Percentiles rank a stretch among this genome's conserved stretches.
Evolutionary conservation across 2,329 filamentous ascomycete species (phyloP).

Genomic region (Calonectria hawksworthii): DNA sequence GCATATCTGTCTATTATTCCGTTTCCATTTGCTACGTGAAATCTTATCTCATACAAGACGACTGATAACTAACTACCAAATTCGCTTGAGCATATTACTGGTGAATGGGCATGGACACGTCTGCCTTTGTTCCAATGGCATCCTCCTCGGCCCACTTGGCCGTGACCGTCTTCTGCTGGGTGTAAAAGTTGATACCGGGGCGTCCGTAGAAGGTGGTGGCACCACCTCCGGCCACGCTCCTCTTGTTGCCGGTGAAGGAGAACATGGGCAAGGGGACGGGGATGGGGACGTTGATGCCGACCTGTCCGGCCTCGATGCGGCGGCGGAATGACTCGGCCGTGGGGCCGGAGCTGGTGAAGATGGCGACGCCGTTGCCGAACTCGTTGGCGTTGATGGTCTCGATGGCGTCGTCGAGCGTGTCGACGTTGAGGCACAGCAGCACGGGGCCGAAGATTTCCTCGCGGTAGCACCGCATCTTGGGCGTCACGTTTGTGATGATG

Average conservation of each 20-base stretch:
- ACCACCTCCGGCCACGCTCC: constrained; percentile 76
- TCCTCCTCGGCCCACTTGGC: constrained; percentile 27
- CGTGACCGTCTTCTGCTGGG: constrained; percentile 81
- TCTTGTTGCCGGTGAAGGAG: constrained; percentile 62
- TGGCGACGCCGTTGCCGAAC: constrained; percentile 53
- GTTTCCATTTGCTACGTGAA: neutral
- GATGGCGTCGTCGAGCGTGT: constrained; percentile 52
- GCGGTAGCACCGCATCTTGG: constrained; percentile 53
- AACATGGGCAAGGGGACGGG: constrained; percentile 46
- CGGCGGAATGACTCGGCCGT: constrained; percentile 50
- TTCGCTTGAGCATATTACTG: neutral
- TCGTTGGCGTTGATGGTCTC: constrained; percentile 48
- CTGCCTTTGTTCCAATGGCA: constrained; percentile 23
- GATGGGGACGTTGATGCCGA: constrained; percentile 45
- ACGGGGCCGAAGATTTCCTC: constrained; percentile 55
- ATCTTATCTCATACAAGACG: neutral
- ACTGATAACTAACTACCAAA: too few species aligned
- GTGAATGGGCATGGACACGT: constrained; percentile 26
- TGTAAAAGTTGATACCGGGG: constrained; percentile 78
- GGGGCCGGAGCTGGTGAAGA: constrained; percentile 51
- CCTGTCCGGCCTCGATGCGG: constrained; percentile 45
- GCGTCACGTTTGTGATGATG: constrained; percentile 51
- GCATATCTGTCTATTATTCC: neutral
- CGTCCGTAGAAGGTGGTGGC: constrained; percentile 81
- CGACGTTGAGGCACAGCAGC: constrained; percentile 50